phyloP scores from a whole-genome alignment of 1,284 basidiomycete species.

The Apiotrichum sp. region DNA sequence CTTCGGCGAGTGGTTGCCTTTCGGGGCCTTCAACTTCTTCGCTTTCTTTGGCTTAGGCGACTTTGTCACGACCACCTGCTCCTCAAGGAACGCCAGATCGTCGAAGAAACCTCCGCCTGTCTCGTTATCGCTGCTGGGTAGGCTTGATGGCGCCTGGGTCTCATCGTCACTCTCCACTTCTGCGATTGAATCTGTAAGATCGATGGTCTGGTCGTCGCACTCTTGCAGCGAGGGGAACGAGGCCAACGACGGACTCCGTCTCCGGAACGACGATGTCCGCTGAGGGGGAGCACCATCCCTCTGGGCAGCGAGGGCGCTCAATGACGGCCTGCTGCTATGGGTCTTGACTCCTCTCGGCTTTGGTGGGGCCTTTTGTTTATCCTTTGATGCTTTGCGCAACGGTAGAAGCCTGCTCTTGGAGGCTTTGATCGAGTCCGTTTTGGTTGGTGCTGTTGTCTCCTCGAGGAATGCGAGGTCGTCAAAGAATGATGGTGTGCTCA shows the following conservation, averaged over 20 bases:
- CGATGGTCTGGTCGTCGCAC: not conserved
- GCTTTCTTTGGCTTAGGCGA: not conserved
- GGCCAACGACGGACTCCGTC: not conserved
- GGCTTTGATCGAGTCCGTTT: not conserved
- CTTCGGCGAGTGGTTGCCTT: not conserved
- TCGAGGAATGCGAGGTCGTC: slow-evolving; percentile 1
- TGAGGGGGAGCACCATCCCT: too few relatives aligned
- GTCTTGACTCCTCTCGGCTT: not conserved
- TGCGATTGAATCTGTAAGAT: not conserved
- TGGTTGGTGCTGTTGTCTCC: not conserved
- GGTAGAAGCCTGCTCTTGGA: not conserved
- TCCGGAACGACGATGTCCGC: not conserved
- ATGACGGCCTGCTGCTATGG: not conserved
- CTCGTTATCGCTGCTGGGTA: not conserved
- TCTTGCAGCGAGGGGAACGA: not conserved
- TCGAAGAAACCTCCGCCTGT: not conserved
- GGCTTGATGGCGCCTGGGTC: not conserved
- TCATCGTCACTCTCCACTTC: not conserved
- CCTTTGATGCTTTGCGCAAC: not conserved
- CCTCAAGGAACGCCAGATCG: not conserved
- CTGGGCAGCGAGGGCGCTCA: not conserved
- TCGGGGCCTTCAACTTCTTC: not conserved
- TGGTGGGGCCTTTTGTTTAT: not conserved
- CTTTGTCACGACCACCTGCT: not conserved
- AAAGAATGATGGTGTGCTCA: not conserved